A percentile compares a stretch with the other conserved stretches of the same genome.
Conservation (phyloP, 140 eudicot species). For the Ambrosia hybrid region DNA sequence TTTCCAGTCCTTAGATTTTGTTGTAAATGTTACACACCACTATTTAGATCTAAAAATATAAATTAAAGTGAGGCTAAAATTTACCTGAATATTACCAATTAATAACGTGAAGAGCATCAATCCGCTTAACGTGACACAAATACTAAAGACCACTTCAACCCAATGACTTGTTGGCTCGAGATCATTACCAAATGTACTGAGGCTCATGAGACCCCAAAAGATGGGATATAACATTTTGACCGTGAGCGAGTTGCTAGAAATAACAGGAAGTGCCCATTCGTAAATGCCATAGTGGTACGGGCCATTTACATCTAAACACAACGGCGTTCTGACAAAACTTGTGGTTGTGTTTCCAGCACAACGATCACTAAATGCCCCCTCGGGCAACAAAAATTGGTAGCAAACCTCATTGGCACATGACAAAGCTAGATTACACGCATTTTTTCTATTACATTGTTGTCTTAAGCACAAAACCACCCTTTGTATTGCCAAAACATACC, state of each 20-base stretch:
- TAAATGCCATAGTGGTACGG: slow-evolving; percentile 72
- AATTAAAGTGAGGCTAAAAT: too few species aligned
- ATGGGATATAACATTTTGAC: slow-evolving; percentile 80
- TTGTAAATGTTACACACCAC: too few species aligned
- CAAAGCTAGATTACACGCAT: slow-evolving; percentile 52
- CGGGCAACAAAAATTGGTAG: slow-evolving; percentile 58
- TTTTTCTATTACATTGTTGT: slow-evolving; percentile 57
- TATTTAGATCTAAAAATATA: too few species aligned
- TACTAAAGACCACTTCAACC: slow-evolving; percentile 89
- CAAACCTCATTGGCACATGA: slow-evolving; percentile 81
- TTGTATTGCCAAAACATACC: slow-evolving; percentile 82
- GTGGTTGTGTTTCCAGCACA: slow-evolving; percentile 63
- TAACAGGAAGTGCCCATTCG: slow-evolving; percentile 82
- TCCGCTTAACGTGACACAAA: slow-evolving; percentile 77
- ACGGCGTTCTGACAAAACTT: slow-evolving; percentile 41
- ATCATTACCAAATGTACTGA: slow-evolving; percentile 95
- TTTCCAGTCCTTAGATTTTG: too few species aligned
- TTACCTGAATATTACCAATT: slow-evolving; percentile 97
- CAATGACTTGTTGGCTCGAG: slow-evolving; percentile 90
- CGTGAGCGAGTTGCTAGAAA: slow-evolving; percentile 73
- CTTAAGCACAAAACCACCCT: slow-evolving; percentile 80
- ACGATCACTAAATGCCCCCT: slow-evolving; percentile 42
- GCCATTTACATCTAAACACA: slow-evolving; percentile 74
- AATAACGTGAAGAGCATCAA: slow-evolving; percentile 86
- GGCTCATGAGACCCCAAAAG: slow-evolving; percentile 92